Evolutionary conservation across 2,329 filamentous ascomycete species (phyloP).

Genomic region (Penicillium verrucosum): DNA sequence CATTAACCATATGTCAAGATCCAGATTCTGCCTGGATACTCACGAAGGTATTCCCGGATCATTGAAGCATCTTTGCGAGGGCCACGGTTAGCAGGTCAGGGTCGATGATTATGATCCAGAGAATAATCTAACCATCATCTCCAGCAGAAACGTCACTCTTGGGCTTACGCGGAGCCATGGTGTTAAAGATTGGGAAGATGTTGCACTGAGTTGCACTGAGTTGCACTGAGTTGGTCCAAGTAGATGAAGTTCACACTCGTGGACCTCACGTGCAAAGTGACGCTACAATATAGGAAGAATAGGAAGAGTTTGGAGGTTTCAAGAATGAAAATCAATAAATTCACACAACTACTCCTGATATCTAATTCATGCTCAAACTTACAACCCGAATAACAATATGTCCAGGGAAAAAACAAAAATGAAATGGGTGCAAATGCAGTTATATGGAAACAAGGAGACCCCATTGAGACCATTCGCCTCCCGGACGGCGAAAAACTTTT

Average conservation of each 20-base stretch:
- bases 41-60: constrained; percentile 52
- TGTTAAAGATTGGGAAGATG: neutral
- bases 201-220: neutral
- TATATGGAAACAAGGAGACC: constrained; percentile 12
- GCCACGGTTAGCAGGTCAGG: constrained; percentile 4
- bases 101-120: neutral
- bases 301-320: neutral
- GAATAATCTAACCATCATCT: constrained; percentile 33
- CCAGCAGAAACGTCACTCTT: constrained; percentile 32
- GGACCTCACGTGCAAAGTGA: constrained; percentile 4
- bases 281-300: neutral
- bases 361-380: constrained; percentile 10
- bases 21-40: constrained; percentile 19
- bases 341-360: constrained; percentile 16
- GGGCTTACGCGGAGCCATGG: constrained; percentile 42
- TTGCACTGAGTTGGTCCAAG: neutral
- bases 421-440: constrained; percentile 23
- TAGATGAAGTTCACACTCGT: neutral
- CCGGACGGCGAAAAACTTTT: constrained; percentile 13
- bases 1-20: neutral
- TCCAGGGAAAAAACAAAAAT: too few species aligned
- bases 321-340: neutral
- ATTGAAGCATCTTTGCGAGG: constrained; percentile 35
- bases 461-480: constrained; percentile 11
- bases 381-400: constrained; percentile 19